These are phyloP conservation scores for Ammopiptanthus mongolicus DNA, from an alignment of 306 rosid species.

Conservation along the genomic window DNA sequence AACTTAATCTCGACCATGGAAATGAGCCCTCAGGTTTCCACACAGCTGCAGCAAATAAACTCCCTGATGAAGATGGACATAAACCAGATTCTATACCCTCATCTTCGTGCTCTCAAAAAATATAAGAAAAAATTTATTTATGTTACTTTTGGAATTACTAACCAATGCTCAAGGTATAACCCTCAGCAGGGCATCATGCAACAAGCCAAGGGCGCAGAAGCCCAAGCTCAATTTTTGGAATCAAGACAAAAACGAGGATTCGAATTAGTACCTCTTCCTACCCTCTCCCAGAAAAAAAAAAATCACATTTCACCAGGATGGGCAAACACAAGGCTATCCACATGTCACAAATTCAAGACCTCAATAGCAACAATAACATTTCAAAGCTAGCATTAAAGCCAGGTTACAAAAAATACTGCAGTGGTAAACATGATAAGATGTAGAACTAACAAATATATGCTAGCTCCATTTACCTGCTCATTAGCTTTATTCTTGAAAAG, in stretches of 20 bases:
- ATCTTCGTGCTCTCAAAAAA: not conserved
- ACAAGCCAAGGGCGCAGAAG: not conserved
- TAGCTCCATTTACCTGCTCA: constrained; percentile 64
- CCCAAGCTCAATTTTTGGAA: not conserved
- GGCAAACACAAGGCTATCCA: not conserved
- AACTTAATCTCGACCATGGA: not conserved
- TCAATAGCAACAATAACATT: not conserved
- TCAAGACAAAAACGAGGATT: not conserved
- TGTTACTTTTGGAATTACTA: not conserved
- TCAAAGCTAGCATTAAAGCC: not conserved
- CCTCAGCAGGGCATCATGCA: not conserved
- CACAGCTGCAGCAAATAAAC: constrained; percentile 4
- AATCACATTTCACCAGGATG: not conserved
- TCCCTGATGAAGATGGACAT: not conserved
- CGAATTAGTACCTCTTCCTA: not conserved
- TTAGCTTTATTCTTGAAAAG: constrained; percentile 76
- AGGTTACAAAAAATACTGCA: not conserved
- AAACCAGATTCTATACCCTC: not conserved
- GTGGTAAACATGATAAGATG: not conserved
- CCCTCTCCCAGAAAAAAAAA: not conserved
- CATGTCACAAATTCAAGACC: not conserved
- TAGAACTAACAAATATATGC: not conserved
- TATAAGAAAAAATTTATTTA: not conserved
- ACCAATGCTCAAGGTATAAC: constrained; percentile 5
- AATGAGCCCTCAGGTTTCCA: constrained; percentile 6